Evolutionary conservation across 176 grass and related monocot genomes (phyloP).

Genomic region (Oryza brachyantha): DNA sequence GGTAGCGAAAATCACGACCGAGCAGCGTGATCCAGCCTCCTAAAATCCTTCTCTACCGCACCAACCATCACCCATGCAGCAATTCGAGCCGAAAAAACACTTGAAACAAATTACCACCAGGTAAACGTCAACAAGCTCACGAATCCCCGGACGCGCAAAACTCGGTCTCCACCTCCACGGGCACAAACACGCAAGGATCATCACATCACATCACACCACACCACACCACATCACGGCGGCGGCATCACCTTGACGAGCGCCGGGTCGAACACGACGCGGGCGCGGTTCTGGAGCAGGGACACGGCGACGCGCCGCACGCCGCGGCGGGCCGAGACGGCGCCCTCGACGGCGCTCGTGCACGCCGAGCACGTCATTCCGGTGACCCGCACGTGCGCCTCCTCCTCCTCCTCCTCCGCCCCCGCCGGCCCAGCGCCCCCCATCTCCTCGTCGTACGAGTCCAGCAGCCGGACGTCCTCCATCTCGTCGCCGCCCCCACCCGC

Average conservation of each 20-base stretch:
- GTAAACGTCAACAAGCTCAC: slow-evolving; percentile 15
- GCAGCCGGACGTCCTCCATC: slow-evolving; percentile 81
- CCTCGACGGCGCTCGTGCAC: slow-evolving; percentile 87
- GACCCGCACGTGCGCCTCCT: slow-evolving; percentile 69
- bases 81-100: not conserved
- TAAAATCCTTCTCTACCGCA: not conserved
- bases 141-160: not conserved
- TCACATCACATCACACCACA: not conserved
- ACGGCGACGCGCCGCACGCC: slow-evolving; percentile 76
- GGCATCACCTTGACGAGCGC: slow-evolving; percentile 56
- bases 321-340: slow-evolving; percentile 48
- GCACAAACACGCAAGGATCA: slow-evolving; percentile 17
- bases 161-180: not conserved
- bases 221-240: not conserved
- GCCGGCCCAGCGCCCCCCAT: slow-evolving; percentile 11
- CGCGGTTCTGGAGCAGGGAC: slow-evolving; percentile 91
- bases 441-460: slow-evolving; percentile 83
- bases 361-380: slow-evolving; percentile 97
- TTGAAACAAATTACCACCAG: not conserved
- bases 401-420: slow-evolving; percentile 29
- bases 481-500: slow-evolving; percentile 38
- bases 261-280: slow-evolving; percentile 83
- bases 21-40: not conserved
- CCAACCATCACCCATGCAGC: not conserved
- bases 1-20: not conserved